These are phyloP conservation scores for Phlegmacium glaucopus DNA, from an alignment of 768 basidiomycete species.

Conservation along the genomic window DNA sequence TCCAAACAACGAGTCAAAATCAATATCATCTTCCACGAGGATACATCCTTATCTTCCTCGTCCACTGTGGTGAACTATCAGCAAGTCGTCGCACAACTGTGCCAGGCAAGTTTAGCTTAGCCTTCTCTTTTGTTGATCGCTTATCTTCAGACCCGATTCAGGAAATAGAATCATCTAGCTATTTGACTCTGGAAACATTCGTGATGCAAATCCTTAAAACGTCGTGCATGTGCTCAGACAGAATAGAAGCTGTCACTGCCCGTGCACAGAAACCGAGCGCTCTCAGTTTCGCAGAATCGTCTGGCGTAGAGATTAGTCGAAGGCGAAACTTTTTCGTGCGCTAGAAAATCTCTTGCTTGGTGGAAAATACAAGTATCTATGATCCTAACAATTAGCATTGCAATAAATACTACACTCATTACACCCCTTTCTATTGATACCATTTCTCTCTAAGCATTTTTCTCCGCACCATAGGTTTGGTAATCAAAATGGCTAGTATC, in stretches of 20 bases:
- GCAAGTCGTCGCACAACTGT: constrained; percentile 30
- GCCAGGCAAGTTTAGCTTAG: constrained; percentile 22
- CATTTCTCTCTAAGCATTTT: constrained; percentile 69
- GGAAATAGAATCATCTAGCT: constrained; percentile 47
- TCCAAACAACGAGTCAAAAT: constrained; percentile 61
- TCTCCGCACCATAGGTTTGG: constrained; percentile 74
- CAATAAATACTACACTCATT: not conserved
- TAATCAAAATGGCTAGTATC: constrained; percentile 70
- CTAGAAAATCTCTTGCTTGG: not conserved
- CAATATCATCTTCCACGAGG: constrained; percentile 45
- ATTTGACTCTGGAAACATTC: constrained; percentile 61
- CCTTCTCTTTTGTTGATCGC: not conserved
- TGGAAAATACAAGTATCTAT: not conserved
- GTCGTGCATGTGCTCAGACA: constrained; percentile 29
- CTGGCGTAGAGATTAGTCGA: constrained; percentile 61
- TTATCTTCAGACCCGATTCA: constrained; percentile 1
- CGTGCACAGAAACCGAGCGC: constrained; percentile 70
- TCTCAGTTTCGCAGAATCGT: constrained; percentile 60
- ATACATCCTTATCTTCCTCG: constrained; percentile 2
- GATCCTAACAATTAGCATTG: not conserved
- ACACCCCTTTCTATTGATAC: constrained; percentile 45
- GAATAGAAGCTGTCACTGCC: constrained; percentile 42
- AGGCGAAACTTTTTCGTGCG: constrained; percentile 20
- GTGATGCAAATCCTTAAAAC: constrained; percentile 42
- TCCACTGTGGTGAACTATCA: constrained; percentile 36